Evolutionary conservation across 192 early-diverging fungal genomes (phyloP).

Genomic region (Linnemannia hyalina): DNA sequence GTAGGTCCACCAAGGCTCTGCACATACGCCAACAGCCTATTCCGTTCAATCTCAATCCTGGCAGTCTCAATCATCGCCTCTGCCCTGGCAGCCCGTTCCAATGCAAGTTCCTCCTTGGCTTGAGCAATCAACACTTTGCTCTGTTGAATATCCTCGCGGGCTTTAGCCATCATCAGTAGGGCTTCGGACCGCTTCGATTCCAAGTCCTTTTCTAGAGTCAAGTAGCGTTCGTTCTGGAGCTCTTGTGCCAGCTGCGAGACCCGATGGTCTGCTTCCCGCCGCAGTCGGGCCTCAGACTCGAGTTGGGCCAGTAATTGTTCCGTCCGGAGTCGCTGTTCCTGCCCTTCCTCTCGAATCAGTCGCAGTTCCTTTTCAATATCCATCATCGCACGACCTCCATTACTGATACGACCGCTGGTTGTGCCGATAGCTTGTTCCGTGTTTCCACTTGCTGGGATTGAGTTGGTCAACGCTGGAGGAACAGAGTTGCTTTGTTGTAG

Average conservation of each 20-base stretch:
- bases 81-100: slow-evolving; percentile 2
- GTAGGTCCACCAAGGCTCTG: not conserved
- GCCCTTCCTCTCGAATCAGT: slow-evolving; percentile 2
- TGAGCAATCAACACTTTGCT: not conserved
- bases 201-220: slow-evolving; percentile 17
- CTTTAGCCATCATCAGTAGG: slow-evolving; percentile 33
- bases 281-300: slow-evolving; percentile 15
- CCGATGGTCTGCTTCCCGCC: slow-evolving; percentile 11
- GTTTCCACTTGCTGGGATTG: too few relatives aligned
- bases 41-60: slow-evolving; percentile 1
- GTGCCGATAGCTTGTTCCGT: not conserved
- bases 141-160: slow-evolving; percentile 13
- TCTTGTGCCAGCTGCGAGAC: not conserved
- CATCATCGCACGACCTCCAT: not conserved
- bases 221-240: not conserved
- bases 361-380: slow-evolving; percentile 11
- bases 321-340: slow-evolving; percentile 10
- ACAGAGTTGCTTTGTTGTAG: too few relatives aligned
- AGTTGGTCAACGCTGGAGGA: too few relatives aligned
- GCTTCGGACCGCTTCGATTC: slow-evolving; percentile 25
- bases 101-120: slow-evolving; percentile 14
- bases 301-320: slow-evolving; percentile 14
- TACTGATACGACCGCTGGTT: not conserved
- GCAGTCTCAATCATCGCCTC: slow-evolving; percentile 6
- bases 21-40: not conserved